Evolutionary conservation across 1,139 yeast species (phyloP).

Genomic region (Protomyces inundatus): DNA sequence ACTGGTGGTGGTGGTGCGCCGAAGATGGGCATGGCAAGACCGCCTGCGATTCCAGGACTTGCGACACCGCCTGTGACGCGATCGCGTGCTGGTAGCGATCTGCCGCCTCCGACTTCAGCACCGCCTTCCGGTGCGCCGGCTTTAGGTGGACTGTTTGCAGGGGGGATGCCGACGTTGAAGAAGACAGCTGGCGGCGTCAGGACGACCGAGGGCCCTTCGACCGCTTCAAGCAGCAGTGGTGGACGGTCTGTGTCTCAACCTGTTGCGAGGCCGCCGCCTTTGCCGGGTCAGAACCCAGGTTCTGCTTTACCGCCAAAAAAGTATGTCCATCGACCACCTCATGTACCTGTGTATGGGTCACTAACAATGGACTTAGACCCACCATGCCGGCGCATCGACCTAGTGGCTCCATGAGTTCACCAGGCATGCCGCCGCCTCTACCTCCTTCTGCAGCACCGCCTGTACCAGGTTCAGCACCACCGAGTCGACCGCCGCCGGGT

Average conservation of each 20-base stretch:
- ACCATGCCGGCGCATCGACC: slow-evolving; percentile 9
- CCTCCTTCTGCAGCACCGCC: slow-evolving; percentile 35
- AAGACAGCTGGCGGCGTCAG: slow-evolving; percentile 41
- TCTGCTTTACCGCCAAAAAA: not conserved
- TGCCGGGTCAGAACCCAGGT: slow-evolving; percentile 33
- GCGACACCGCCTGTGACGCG: slow-evolving; percentile 24
- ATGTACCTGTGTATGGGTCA: too few relatives aligned
- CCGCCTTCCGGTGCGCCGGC: slow-evolving; percentile 45
- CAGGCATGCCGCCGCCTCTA: slow-evolving; percentile 34
- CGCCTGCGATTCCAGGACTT: slow-evolving; percentile 29
- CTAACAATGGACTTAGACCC: slow-evolving; percentile 27
- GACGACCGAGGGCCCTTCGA: slow-evolving; percentile 36
- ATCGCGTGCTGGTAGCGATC: slow-evolving; percentile 35
- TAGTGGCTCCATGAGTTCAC: slow-evolving; percentile 20
- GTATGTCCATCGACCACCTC: not conserved
- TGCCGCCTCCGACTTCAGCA: slow-evolving; percentile 38
- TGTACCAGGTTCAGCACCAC: slow-evolving; percentile 31
- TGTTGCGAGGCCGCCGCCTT: slow-evolving; percentile 29
- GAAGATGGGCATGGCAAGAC: slow-evolving; percentile 28
- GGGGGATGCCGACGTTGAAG: slow-evolving; percentile 76
- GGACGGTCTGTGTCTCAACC: slow-evolving; percentile 37
- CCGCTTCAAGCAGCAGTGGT: not conserved
- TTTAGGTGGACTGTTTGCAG: slow-evolving; percentile 76
- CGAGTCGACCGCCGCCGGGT: slow-evolving; percentile 31
- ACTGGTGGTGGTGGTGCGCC: slow-evolving; percentile 28